A percentile compares a stretch with the other conserved stretches of the same genome.
phyloP scores from a whole-genome alignment of 495 filamentous ascomycete genomes.

The Xanthoparmelia taractica region DNA sequence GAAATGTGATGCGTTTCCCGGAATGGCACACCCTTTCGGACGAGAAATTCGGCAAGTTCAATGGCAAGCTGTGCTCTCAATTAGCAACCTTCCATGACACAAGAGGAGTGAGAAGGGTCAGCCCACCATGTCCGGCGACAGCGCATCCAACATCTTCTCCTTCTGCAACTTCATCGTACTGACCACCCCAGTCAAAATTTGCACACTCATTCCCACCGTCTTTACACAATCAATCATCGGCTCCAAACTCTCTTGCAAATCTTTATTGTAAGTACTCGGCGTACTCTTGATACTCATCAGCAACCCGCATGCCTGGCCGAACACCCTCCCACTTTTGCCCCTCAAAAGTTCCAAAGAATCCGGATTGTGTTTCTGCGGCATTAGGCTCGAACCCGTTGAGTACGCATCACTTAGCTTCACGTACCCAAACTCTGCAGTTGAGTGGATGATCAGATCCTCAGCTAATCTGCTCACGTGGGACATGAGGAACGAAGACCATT shows the following conservation, averaged over 20 bases:
- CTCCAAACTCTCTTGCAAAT: slow-evolving; percentile 85
- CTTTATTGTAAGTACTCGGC: slow-evolving; percentile 91
- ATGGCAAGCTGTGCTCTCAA: slow-evolving; percentile 38
- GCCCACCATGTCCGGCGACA: slow-evolving; percentile 65
- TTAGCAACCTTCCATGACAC: neutral
- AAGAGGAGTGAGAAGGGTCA: slow-evolving; percentile 40
- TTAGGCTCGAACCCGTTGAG: slow-evolving; percentile 62
- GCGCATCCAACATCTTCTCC: slow-evolving; percentile 68
- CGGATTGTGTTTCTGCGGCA: slow-evolving; percentile 79
- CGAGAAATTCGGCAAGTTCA: slow-evolving; percentile 85
- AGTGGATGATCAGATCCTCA: slow-evolving; percentile 74
- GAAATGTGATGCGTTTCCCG: slow-evolving; percentile 84
- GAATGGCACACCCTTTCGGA: slow-evolving; percentile 74
- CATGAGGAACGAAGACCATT: slow-evolving; percentile 83
- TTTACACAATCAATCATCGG: slow-evolving; percentile 82
- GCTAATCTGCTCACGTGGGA: slow-evolving; percentile 78
- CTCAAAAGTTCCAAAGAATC: slow-evolving; percentile 83
- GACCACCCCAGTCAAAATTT: slow-evolving; percentile 74
- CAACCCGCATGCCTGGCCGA: slow-evolving; percentile 83
- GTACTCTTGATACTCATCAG: slow-evolving; percentile 84
- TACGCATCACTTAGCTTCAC: slow-evolving; percentile 67
- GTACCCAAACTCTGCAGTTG: slow-evolving; percentile 62
- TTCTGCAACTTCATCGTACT: slow-evolving; percentile 58
- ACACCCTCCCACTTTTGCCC: slow-evolving; percentile 76
- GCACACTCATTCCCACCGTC: slow-evolving; percentile 76